These are phyloP conservation scores for Lyophyllum atratum DNA, from an alignment of 768 basidiomycete genomes.

Conservation along the genomic window DNA sequence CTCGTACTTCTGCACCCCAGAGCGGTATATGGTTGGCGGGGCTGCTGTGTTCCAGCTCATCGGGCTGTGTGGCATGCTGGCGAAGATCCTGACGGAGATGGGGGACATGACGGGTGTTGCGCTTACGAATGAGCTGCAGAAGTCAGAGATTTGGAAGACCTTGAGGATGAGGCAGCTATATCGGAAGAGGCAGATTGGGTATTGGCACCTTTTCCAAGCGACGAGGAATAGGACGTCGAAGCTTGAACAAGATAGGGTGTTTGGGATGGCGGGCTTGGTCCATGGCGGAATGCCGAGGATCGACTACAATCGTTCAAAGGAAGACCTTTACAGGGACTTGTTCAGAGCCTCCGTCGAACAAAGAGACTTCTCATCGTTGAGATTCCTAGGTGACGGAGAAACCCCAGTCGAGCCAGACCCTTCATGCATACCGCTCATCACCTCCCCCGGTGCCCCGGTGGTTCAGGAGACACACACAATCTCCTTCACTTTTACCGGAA, in stretches of 20 bases:
- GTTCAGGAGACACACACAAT: background rate
- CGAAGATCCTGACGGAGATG: background rate
- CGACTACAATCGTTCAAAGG: background rate
- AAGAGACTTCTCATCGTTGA: background rate
- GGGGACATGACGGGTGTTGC: background rate
- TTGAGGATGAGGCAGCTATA: background rate
- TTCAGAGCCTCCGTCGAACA: background rate
- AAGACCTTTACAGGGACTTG: background rate
- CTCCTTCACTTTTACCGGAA: background rate
- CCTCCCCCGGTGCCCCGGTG: background rate
- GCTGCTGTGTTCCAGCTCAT: background rate
- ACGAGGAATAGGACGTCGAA: background rate
- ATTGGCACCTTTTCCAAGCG: background rate
- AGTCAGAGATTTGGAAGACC: background rate
- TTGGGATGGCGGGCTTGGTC: background rate
- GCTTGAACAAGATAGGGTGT: background rate
- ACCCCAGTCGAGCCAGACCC: background rate
- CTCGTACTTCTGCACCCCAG: background rate
- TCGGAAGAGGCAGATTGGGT: background rate
- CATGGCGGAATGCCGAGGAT: background rate
- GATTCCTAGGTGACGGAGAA: background rate
- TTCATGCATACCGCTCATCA: background rate
- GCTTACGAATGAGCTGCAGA: background rate
- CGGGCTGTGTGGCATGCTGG: background rate
- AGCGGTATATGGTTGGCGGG: background rate